These are phyloP conservation scores for Beauveria sp. DNA, from an alignment of 2,329 filamentous ascomycete genomes.

Conservation along the genomic window DNA sequence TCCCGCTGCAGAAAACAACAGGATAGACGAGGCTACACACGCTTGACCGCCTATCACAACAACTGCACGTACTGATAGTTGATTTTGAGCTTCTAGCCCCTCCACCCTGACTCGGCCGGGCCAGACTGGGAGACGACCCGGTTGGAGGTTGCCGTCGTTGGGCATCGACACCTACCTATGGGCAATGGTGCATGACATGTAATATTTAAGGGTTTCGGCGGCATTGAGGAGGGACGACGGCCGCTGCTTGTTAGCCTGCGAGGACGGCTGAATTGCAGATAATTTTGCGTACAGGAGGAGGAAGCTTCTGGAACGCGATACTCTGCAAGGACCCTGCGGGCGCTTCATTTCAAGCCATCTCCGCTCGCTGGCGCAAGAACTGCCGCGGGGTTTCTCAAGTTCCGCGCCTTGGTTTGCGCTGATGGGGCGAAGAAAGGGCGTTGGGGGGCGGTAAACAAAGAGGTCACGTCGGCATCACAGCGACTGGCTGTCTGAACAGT, in stretches of 20 bases:
- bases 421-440: background rate
- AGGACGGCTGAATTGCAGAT: background rate
- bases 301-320: background rate
- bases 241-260: background rate
- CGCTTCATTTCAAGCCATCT: background rate
- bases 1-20: slow-evolving; percentile 1
- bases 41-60: slow-evolving; percentile 1
- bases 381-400: background rate
- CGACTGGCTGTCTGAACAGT: background rate
- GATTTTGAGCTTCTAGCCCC: background rate
- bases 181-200: background rate
- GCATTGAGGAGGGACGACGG: background rate
- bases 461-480: background rate
- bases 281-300: background rate
- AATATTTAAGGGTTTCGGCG: background rate
- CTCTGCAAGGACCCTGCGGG: background rate
- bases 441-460: background rate
- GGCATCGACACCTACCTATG: background rate
- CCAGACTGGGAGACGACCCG: background rate
- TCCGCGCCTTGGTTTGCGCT: background rate
- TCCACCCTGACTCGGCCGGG: background rate
- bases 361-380: background rate
- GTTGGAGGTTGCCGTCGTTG: background rate
- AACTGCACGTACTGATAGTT: too few species aligned
- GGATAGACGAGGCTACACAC: background rate